A percentile compares a stretch with the other conserved stretches of the same genome.
These are phyloP conservation scores for Magnusiomyces ingens DNA, from an alignment of 1,139 yeast species.

Conservation along the genomic window DNA sequence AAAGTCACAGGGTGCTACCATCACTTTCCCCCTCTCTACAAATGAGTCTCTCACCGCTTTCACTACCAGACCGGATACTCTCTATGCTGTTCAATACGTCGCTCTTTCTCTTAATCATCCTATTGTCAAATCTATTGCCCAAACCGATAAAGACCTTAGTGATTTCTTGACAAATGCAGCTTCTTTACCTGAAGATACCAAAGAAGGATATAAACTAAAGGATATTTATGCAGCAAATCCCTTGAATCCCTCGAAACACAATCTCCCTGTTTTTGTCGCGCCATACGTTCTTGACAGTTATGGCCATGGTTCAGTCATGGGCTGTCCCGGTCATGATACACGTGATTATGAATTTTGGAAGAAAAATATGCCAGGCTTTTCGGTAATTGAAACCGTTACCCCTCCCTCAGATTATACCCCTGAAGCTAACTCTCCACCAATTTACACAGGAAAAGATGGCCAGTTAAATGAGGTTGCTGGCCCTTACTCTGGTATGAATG, in stretches of 20 bases:
- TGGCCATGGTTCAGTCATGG: slow-evolving; percentile 96
- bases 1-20: slow-evolving; percentile 70
- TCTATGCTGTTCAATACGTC: slow-evolving; percentile 72
- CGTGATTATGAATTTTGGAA: slow-evolving; percentile 81
- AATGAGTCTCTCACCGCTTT: slow-evolving; percentile 45
- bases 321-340: slow-evolving; percentile 89
- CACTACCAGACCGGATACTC: slow-evolving; percentile 87
- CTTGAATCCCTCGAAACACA: slow-evolving; percentile 32
- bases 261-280: slow-evolving; percentile 76
- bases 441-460: slow-evolving; percentile 51
- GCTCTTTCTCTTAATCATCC: slow-evolving; percentile 75
- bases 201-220: slow-evolving; percentile 54
- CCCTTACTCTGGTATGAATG: slow-evolving; percentile 44
- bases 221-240: slow-evolving; percentile 55
- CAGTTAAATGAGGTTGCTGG: slow-evolving; percentile 46
- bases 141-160: slow-evolving; percentile 37
- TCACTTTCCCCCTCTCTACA: slow-evolving; percentile 35
- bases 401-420: slow-evolving; percentile 25
- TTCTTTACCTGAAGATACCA: slow-evolving; percentile 45
- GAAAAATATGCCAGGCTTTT: slow-evolving; percentile 46
- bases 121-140: slow-evolving; percentile 38
- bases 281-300: slow-evolving; percentile 81
- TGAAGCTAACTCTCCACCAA: slow-evolving; percentile 25
- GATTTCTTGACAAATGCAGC: slow-evolving; percentile 41
- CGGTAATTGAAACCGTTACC: slow-evolving; percentile 42